phyloP scores from a whole-genome alignment of 1,284 basidiomycete genomes.

The Cutaneotrichosporon sp. region DNA sequence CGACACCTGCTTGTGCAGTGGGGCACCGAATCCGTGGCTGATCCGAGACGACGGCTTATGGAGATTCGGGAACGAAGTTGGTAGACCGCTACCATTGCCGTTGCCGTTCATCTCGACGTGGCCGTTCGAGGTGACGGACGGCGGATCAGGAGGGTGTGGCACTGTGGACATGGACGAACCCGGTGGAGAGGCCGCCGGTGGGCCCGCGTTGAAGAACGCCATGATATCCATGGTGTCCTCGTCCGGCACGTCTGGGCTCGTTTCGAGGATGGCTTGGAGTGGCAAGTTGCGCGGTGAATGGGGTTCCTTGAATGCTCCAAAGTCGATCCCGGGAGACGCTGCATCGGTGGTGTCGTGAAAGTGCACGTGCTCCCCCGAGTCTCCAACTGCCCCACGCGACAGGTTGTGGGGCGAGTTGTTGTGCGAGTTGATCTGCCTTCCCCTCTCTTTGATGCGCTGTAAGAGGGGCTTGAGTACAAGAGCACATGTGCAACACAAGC shows the following conservation, averaged over 20 bases:
- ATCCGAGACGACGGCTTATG: slow-evolving; percentile 3
- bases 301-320: slow-evolving; percentile 5
- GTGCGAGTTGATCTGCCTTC: not conserved
- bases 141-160: not conserved
- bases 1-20: slow-evolving; percentile 9
- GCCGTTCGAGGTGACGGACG: not conserved
- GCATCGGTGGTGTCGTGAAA: not conserved
- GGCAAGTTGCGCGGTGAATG: slow-evolving; percentile 21
- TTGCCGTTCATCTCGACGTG: slow-evolving; percentile 1
- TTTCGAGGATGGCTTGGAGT: slow-evolving; percentile 29
- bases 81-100: not conserved
- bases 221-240: slow-evolving; percentile 41
- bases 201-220: slow-evolving; percentile 39
- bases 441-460: slow-evolving; percentile 27
- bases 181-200: slow-evolving; percentile 16
- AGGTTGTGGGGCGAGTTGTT: not conserved
- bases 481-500: slow-evolving; percentile 47
- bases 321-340: not conserved
- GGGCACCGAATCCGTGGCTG: slow-evolving; percentile 8
- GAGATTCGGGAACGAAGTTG: not conserved
- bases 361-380: not conserved
- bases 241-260: slow-evolving; percentile 21
- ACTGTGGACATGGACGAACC: not conserved
- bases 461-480: slow-evolving; percentile 51
- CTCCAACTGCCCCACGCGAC: not conserved